Percentiles rank a stretch among this genome's conserved stretches.
Conservation (phyloP, 2,329 filamentous ascomycete species). For the Aspergillus transmontanensis region DNA sequence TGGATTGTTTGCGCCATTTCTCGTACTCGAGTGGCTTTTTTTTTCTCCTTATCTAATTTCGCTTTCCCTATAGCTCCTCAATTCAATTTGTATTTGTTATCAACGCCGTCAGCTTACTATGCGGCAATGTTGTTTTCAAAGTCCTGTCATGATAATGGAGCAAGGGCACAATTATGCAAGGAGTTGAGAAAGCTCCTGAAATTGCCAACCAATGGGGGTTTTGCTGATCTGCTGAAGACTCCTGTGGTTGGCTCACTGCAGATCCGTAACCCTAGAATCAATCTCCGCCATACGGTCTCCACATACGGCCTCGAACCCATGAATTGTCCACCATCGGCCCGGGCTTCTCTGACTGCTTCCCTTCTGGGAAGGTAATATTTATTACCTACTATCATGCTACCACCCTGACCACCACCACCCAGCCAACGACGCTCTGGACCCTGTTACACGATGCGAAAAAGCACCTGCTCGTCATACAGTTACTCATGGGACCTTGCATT, state of each 20-base stretch:
- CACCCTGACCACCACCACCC: not conserved
- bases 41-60: not conserved
- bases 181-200: not conserved
- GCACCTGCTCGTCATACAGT: not conserved
- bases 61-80: not conserved
- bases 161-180: conserved; percentile 1
- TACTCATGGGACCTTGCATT: not conserved
- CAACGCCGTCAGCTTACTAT: not conserved
- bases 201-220: not conserved
- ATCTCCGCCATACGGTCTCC: not conserved
- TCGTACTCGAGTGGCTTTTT: not conserved
- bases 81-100: not conserved
- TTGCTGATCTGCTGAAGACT: not conserved
- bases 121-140: not conserved
- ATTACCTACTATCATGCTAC: not conserved
- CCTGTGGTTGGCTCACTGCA: not conserved
- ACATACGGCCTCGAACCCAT: not conserved
- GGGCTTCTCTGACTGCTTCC: not conserved
- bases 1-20: not conserved
- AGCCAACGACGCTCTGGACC: not conserved
- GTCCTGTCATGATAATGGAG: not conserved
- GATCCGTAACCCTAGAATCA: not conserved
- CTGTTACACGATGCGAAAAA: not conserved
- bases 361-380: not conserved
- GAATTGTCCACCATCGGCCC: not conserved